phyloP scores from a whole-genome alignment of 1,284 basidiomycete species.

The Exsudoporus floridanus region DNA sequence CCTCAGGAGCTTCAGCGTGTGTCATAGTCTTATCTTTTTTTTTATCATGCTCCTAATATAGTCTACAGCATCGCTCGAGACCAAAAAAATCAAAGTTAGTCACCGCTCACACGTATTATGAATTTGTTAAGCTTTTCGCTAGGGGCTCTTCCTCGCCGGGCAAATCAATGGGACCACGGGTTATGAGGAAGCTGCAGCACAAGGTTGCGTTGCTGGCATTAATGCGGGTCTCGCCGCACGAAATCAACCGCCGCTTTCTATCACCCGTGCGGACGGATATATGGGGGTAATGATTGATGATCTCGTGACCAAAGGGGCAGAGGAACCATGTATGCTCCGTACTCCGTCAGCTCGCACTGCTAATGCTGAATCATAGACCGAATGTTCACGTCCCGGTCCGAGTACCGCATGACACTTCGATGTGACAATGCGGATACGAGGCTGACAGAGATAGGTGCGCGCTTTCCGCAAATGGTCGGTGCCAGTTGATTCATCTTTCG shows the following conservation, averaged over 20 bases:
- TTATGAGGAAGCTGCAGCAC: constrained; percentile 90
- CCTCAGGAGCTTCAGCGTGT: constrained; percentile 73
- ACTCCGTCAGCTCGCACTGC: background rate
- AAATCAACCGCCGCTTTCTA: constrained; percentile 52
- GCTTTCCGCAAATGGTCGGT: background rate
- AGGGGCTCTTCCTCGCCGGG: constrained; percentile 84
- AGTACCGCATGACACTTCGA: constrained; percentile 84
- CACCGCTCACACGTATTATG: background rate
- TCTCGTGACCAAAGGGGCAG: constrained; percentile 81
- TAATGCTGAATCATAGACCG: constrained; percentile 55
- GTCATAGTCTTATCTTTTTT: constrained; percentile 22
- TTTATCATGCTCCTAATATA: background rate
- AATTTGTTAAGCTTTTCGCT: background rate
- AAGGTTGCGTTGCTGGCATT: constrained; percentile 81
- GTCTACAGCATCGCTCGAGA: constrained; percentile 73
- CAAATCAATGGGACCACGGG: constrained; percentile 93
- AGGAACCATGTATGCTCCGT: constrained; percentile 83
- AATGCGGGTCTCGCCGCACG: constrained; percentile 79
- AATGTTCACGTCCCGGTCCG: constrained; percentile 90
- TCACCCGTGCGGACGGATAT: constrained; percentile 83
- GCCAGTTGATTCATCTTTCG: constrained; percentile 4
- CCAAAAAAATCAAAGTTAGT: constrained; percentile 70
- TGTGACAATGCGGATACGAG: constrained; percentile 87
- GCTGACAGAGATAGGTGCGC: constrained; percentile 69
- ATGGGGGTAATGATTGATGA: constrained; percentile 91